These are phyloP conservation scores for Porphyrellus cyaneotinctus DNA, from an alignment of 768 basidiomycete species.

Conservation along the genomic window DNA sequence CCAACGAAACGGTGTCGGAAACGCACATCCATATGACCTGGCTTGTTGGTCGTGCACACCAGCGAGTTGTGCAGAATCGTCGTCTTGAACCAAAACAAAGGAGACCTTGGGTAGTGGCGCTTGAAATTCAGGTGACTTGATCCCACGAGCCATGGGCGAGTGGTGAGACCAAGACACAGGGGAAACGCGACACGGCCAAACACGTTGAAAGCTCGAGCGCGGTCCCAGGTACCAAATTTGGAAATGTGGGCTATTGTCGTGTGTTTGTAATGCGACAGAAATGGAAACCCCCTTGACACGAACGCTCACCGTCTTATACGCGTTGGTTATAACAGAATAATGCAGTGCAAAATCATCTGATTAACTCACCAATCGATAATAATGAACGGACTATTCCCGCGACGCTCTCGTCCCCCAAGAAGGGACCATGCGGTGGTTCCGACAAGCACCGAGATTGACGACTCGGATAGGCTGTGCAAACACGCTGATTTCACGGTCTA, in stretches of 20 bases:
- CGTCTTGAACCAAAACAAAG: slow-evolving; percentile 63
- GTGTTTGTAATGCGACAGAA: slow-evolving; percentile 8
- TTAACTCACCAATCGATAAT: too few species aligned
- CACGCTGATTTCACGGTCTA: too few species aligned
- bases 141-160: slow-evolving; percentile 37
- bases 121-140: slow-evolving; percentile 35
- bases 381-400: too few species aligned
- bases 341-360: too few species aligned
- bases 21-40: slow-evolving; percentile 71
- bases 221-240: slow-evolving; percentile 16
- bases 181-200: slow-evolving; percentile 14
- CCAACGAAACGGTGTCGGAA: background rate
- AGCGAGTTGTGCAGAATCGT: slow-evolving; percentile 52
- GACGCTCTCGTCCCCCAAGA: too few species aligned
- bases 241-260: slow-evolving; percentile 12
- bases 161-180: slow-evolving; percentile 15
- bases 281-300: slow-evolving; percentile 11
- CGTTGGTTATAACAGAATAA: too few species aligned
- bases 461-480: too few species aligned
- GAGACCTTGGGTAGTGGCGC: slow-evolving; percentile 58
- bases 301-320: too few species aligned
- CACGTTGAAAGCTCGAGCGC: slow-evolving; percentile 1
- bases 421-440: too few species aligned
- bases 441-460: too few species aligned
- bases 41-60: slow-evolving; percentile 64